phyloP scores from a whole-genome alignment of 164 flowering plant genomes.

The Aristolochia fimbriata region DNA sequence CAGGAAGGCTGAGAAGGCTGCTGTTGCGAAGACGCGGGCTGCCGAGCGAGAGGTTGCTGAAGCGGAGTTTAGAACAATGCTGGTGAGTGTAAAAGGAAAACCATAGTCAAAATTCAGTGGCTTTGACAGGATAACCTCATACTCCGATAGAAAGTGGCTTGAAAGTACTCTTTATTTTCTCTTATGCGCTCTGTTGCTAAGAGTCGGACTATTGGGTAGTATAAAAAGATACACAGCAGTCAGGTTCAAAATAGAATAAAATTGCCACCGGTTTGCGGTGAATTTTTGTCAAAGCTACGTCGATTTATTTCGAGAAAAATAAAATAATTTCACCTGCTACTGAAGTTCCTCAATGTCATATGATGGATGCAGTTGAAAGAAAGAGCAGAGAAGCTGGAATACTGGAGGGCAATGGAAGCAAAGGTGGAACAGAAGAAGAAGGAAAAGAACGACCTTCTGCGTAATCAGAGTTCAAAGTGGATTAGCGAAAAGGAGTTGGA shows the following conservation, averaged over 20 bases:
- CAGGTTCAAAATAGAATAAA: no score
- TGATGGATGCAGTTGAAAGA: conserved; percentile 52
- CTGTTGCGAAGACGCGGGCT: conserved; percentile 33
- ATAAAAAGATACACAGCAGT: no score
- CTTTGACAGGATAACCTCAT: no score
- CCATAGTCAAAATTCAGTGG: no score
- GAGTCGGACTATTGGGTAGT: no score
- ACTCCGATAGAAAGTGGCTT: no score
- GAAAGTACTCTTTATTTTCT: no score
- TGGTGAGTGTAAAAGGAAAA: conserved; percentile 21
- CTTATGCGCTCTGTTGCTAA: no score
- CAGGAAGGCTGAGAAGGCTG: conserved; percentile 46
- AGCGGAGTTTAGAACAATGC: conserved; percentile 55
- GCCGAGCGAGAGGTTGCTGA: conserved; percentile 46
- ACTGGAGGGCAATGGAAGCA: conserved; percentile 51
- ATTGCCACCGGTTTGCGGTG: no score
- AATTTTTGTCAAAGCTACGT: no score
- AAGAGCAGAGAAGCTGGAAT: conserved; percentile 55
- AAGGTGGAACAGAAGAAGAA: conserved; percentile 34
- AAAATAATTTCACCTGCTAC: not conserved
- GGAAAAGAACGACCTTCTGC: conserved; percentile 43
- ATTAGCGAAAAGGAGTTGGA: conserved; percentile 39
- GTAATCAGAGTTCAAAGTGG: conserved; percentile 66
- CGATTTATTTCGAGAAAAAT: no score
- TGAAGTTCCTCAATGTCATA: not conserved